Evolutionary conservation across 768 basidiomycete species (phyloP).

Genomic region (Hypsizygus marmoreus): DNA sequence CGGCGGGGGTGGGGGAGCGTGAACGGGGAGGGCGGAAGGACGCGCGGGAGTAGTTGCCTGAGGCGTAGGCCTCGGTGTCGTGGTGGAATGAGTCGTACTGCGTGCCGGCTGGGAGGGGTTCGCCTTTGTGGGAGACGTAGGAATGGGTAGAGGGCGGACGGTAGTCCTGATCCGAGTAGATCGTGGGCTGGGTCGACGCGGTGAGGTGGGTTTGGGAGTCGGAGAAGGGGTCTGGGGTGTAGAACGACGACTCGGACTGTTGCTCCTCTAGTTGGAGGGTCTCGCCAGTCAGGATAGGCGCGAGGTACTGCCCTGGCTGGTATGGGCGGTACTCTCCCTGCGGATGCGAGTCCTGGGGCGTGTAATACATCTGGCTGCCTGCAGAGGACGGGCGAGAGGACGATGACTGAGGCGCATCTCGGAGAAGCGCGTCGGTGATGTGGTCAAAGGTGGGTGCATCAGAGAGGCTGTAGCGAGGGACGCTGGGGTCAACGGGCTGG

Average conservation of each 20-base stretch:
- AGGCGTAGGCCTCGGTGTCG: constrained; percentile 71
- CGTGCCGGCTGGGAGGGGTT: constrained; percentile 35
- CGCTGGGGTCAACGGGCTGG: constrained; percentile 13
- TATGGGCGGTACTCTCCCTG: constrained; percentile 44
- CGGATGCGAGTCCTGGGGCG: constrained; percentile 5
- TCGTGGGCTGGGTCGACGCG: constrained; percentile 20
- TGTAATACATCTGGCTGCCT: background rate
- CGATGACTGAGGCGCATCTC: background rate
- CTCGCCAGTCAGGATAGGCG: constrained; percentile 66
- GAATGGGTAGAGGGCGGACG: constrained; percentile 33
- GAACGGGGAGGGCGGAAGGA: constrained; percentile 58
- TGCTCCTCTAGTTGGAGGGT: constrained; percentile 54
- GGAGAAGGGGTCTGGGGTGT: constrained; percentile 27
- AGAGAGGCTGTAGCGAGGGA: constrained; percentile 14
- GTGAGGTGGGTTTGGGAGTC: constrained; percentile 17
- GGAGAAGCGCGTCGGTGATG: constrained; percentile 6
- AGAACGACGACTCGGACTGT: constrained; percentile 24
- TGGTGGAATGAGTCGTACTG: constrained; percentile 61
- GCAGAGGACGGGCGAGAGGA: constrained; percentile 1
- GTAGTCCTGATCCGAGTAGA: constrained; percentile 41
- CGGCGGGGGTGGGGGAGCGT: constrained; percentile 75
- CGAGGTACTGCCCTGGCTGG: constrained; percentile 61
- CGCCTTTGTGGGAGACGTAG: constrained; percentile 31
- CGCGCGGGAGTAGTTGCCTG: constrained; percentile 55
- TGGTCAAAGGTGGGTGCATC: constrained; percentile 11